Conservation (phyloP, 192 early-diverging fungal genomes). For the Gryganskiella cystojenkinii region DNA sequence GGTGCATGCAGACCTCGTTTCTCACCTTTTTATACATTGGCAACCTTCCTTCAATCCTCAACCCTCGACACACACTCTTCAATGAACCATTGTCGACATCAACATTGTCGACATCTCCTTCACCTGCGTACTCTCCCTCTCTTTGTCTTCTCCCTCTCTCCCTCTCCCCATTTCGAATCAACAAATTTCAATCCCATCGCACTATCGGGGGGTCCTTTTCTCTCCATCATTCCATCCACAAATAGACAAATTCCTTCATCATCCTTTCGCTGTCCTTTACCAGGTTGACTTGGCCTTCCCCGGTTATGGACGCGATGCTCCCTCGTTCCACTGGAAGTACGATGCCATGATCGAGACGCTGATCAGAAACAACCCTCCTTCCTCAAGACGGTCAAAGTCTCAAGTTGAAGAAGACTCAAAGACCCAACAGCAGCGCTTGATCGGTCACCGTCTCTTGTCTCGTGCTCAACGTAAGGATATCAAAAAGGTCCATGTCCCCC, state of each 20-base stretch:
- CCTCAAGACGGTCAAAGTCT: constrained; percentile 25
- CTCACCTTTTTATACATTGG: no score
- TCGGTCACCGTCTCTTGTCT: constrained; percentile 31
- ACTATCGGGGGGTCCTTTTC: not conserved
- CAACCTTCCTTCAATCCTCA: no score
- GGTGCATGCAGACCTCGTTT: no score
- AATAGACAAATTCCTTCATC: constrained; percentile 64
- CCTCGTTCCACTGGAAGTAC: constrained; percentile 58
- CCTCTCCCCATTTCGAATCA: constrained; percentile 17
- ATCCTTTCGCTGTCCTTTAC: constrained; percentile 63
- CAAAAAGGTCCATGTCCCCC: constrained; percentile 61
- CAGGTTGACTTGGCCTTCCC: constrained; percentile 60
- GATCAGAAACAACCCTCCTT: constrained; percentile 42
- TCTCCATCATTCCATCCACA: not conserved
- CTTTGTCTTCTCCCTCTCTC: not conserved
- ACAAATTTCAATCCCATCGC: not conserved
- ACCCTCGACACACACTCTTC: no score
- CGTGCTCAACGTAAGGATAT: constrained; percentile 56
- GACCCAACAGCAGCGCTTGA: not conserved
- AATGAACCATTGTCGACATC: no score
- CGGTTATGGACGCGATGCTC: constrained; percentile 52
- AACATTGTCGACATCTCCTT: no score
- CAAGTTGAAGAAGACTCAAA: not conserved
- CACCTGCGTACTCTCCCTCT: not conserved
- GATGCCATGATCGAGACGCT: constrained; percentile 54